phyloP scores from a whole-genome alignment of 73 alveolate genomes.

The Paramecium biaurelia region DNA sequence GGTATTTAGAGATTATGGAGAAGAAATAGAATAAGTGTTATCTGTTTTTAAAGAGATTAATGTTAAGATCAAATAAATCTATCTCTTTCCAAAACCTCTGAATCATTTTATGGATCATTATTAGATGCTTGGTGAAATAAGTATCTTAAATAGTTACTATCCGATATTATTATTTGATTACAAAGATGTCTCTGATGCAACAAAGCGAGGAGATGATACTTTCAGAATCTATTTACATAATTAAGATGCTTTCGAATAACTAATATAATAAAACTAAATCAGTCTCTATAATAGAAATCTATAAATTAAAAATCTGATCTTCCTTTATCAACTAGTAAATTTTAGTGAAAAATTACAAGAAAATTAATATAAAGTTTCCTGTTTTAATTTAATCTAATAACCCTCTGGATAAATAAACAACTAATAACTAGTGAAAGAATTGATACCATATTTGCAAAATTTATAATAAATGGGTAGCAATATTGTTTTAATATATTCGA shows the following conservation, averaged over 20 bases:
- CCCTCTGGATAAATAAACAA: not conserved
- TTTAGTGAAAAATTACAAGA: constrained; percentile 2
- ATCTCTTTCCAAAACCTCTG: not conserved
- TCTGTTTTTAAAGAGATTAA: not conserved
- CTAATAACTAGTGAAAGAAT: not conserved
- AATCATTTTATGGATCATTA: not conserved
- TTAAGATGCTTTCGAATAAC: not conserved
- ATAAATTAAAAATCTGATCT: not conserved
- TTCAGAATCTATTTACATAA: not conserved
- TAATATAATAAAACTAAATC: not conserved
- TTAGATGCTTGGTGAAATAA: not conserved
- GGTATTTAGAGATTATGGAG: constrained; percentile 8
- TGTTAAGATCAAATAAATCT: not conserved
- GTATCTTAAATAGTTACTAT: not conserved
- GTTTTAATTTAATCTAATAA: not conserved
- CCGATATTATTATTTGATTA: constrained; percentile 5
- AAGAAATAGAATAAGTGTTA: not conserved
- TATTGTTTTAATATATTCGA: not conserved
- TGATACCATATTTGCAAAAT: not conserved
- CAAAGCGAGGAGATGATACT: not conserved
- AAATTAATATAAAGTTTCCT: not conserved
- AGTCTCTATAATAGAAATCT: not conserved
- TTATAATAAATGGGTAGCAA: not conserved
- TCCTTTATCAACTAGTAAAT: not conserved
- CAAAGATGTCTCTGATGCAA: not conserved